A percentile compares a stretch with the other conserved stretches of the same genome.
Evolutionary conservation across 345 rosid species (phyloP).

Genomic region (Toxicodendron radicans): DNA sequence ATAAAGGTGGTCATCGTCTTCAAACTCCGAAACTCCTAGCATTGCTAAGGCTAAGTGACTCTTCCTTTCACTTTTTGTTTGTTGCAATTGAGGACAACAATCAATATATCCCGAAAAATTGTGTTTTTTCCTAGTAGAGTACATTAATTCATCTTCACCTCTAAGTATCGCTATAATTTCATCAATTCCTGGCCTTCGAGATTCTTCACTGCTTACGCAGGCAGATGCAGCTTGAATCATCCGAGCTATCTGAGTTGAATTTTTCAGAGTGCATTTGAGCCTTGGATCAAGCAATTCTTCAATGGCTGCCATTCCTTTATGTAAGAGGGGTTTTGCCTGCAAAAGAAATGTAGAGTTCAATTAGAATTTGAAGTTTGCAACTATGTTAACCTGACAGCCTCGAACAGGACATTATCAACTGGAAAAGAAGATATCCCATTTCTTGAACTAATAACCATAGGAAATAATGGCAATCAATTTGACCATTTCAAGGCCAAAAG

Average conservation of each 20-base stretch:
- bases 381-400: background rate
- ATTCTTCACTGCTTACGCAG: constrained; percentile 69
- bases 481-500: background rate
- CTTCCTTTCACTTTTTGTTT: constrained; percentile 73
- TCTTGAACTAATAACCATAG: background rate
- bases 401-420: background rate
- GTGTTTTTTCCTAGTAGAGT: constrained; percentile 40
- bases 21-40: constrained; percentile 79
- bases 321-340: constrained; percentile 82
- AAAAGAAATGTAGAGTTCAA: constrained; percentile 3
- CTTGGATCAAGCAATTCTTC: constrained; percentile 74
- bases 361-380: background rate
- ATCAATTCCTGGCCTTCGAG: constrained; percentile 59
- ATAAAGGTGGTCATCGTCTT: constrained; percentile 57
- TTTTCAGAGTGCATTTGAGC: constrained; percentile 38
- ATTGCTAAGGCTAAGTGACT: constrained; percentile 87
- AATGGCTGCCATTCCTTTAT: constrained; percentile 57
- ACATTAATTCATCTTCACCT: constrained; percentile 52
- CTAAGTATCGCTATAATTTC: constrained; percentile 54
- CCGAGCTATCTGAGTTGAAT: constrained; percentile 44
- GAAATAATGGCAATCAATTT: background rate
- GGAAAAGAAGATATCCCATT: background rate
- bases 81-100: constrained; percentile 59
- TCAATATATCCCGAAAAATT: constrained; percentile 63
- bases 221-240: constrained; percentile 81